Conservation (phyloP, 2,329 filamentous ascomycete species). For the Orbilia oligospora region DNA sequence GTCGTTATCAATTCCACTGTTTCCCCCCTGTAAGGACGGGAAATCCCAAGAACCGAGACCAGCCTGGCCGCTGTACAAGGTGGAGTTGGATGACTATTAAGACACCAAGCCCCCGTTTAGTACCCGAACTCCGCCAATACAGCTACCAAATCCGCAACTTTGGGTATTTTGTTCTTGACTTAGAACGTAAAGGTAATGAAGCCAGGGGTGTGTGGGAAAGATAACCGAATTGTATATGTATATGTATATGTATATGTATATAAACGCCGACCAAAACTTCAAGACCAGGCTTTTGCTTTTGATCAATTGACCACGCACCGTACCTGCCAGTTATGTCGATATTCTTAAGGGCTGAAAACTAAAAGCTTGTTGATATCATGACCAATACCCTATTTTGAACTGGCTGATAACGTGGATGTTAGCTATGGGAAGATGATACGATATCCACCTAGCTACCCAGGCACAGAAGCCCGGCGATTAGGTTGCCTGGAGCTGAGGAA, state of each 20-base stretch:
- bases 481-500: not conserved
- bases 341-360: conserved; percentile 6
- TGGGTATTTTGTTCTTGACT: not conserved
- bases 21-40: not conserved
- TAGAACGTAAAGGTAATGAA: conserved; percentile 12
- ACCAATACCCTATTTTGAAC: not conserved
- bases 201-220: not conserved
- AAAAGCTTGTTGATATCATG: conserved; percentile 9
- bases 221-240: conserved; percentile 2
- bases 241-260: no score
- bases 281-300: not conserved
- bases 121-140: no score
- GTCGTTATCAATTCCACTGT: conserved; percentile 12
- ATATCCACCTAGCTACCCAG: no score
- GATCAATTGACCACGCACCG: not conserved
- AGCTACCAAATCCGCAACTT: not conserved
- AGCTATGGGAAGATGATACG: not conserved
- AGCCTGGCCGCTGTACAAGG: no score
- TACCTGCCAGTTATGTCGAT: conserved; percentile 16
- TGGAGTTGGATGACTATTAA: conserved; percentile 3
- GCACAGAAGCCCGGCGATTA: conserved; percentile 22
- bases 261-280: conserved; percentile 20
- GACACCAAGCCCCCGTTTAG: not conserved
- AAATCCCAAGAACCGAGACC: not conserved
- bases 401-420: conserved; percentile 4